Conservation (phyloP, 495 filamentous ascomycete genomes). For the Aspergillus baeticus region DNA sequence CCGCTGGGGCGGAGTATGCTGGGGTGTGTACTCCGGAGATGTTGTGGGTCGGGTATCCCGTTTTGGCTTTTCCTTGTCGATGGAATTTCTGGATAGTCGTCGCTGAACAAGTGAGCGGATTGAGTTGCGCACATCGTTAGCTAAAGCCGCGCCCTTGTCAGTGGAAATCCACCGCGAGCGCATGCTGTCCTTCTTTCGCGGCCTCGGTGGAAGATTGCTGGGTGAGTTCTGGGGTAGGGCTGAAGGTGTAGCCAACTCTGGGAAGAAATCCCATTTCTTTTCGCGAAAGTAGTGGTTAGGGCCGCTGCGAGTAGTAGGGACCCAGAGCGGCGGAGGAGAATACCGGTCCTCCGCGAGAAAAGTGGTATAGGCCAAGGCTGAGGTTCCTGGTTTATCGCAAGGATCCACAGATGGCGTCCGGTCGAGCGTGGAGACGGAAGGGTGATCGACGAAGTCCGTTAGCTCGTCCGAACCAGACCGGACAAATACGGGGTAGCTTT, state of each 20-base stretch:
- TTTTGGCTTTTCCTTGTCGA: conserved; percentile 22
- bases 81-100: conserved; percentile 28
- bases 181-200: conserved; percentile 26
- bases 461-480: conserved; percentile 36
- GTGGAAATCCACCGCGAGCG: conserved; percentile 27
- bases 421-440: conserved; percentile 16
- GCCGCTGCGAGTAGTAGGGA: conserved; percentile 19
- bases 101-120: conserved; percentile 39
- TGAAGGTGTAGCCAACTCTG: conserved; percentile 39
- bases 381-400: conserved; percentile 13
- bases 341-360: conserved; percentile 30
- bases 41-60: conserved; percentile 23
- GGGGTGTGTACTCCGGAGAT: conserved; percentile 14
- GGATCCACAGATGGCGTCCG: conserved; percentile 12
- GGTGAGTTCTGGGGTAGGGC: conserved; percentile 20
- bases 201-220: conserved; percentile 14
- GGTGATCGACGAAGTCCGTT: conserved; percentile 24
- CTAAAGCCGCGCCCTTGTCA: conserved; percentile 22
- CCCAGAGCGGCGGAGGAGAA: conserved; percentile 26
- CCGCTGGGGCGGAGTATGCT: neutral
- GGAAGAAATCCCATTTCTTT: conserved; percentile 51
- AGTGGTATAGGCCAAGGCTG: conserved; percentile 18
- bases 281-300: conserved; percentile 48
- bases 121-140: conserved; percentile 35
- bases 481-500: conserved; percentile 41